These are phyloP conservation scores for Alectoria sarmentosa DNA, from an alignment of 495 filamentous ascomycete genomes.

Conservation along the genomic window DNA sequence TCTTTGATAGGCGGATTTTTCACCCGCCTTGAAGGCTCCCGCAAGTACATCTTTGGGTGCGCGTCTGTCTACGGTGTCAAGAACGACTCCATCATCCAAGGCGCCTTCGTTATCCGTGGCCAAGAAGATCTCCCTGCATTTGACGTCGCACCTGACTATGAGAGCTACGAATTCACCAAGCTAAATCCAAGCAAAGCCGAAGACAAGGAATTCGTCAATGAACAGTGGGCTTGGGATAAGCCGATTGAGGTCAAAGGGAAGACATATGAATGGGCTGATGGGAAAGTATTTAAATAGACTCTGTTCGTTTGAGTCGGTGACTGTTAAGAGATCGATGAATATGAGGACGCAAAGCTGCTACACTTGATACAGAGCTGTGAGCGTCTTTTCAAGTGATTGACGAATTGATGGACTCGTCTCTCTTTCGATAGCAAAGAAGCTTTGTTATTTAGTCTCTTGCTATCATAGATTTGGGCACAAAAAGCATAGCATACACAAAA, in stretches of 20 bases:
- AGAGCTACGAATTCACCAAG: conserved; percentile 94
- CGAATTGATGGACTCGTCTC: not conserved
- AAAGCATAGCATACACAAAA: not conserved
- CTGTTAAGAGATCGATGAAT: not conserved
- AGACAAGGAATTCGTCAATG: conserved; percentile 77
- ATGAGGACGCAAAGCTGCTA: not conserved
- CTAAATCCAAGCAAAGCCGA: conserved; percentile 78
- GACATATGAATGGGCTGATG: conserved; percentile 69
- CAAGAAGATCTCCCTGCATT: conserved; percentile 82
- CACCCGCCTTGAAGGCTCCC: conserved; percentile 90
- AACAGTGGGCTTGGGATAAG: conserved; percentile 87
- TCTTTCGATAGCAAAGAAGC: not conserved
- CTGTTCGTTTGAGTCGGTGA: conserved; percentile 4
- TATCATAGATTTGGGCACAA: not conserved
- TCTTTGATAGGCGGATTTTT: conserved; percentile 78
- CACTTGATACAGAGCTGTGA: not conserved
- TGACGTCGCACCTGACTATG: conserved; percentile 92
- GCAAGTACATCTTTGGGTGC: conserved; percentile 96
- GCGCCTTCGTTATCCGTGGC: conserved; percentile 90
- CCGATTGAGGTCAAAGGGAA: conserved; percentile 72
- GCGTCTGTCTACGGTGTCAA: conserved; percentile 80
- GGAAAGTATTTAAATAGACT: conserved; percentile 97
- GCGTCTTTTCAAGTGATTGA: not conserved
- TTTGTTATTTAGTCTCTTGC: not conserved
- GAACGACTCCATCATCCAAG: conserved; percentile 81